Conservation (phyloP, 148 eudicot genomes). For the Amaranthus cruentus region DNA sequence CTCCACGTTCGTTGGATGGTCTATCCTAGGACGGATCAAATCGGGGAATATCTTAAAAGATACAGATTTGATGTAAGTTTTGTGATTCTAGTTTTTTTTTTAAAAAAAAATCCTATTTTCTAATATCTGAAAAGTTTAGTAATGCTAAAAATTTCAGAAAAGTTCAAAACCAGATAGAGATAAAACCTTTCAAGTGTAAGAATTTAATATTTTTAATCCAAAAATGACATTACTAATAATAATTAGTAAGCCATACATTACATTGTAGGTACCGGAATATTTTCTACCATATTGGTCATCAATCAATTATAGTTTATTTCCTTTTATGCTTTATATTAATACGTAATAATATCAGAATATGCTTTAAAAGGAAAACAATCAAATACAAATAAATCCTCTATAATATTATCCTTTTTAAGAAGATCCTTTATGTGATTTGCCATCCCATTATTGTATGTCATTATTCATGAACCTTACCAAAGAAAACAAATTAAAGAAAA, state of each 20-base stretch:
- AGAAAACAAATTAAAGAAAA: too few species aligned
- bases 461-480: too few species aligned
- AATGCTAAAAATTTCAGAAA: background rate
- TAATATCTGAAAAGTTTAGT: background rate
- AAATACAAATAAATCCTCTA: background rate
- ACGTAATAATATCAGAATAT: background rate
- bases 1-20: background rate
- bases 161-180: background rate
- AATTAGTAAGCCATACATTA: background rate
- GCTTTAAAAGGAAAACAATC: too few species aligned
- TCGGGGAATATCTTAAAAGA: constrained; percentile 3
- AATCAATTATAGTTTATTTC: background rate
- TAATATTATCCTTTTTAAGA: background rate
- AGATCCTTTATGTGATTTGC: background rate
- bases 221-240: background rate
- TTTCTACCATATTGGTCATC: background rate
- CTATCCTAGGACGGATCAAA: constrained; percentile 3
- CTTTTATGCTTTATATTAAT: background rate
- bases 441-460: background rate
- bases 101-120: constrained; percentile 8
- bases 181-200: background rate
- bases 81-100: constrained; percentile 4
- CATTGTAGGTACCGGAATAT: background rate
- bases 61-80: too few species aligned
- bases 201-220: background rate